A percentile compares a stretch with the other conserved stretches of the same genome.
These are phyloP conservation scores for Eucalyptus sideroxylon DNA, from an alignment of 345 rosid genomes.

Conservation along the genomic window DNA sequence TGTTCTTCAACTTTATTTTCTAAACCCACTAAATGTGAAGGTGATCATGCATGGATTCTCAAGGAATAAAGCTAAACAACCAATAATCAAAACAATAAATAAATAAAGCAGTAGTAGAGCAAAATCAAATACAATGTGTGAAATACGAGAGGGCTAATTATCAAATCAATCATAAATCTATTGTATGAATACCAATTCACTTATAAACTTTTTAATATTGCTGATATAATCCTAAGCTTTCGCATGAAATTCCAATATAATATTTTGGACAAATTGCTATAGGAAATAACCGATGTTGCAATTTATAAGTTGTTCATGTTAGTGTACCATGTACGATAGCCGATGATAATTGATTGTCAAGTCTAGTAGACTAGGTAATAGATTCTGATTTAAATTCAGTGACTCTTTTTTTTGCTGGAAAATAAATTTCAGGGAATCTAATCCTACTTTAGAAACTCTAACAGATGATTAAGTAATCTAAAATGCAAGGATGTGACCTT, in stretches of 20 bases:
- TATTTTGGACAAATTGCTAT: fast-evolving
- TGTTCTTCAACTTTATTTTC: neutral
- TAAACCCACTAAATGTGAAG: neutral
- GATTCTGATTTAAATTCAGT: neutral
- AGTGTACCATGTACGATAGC: fast-evolving
- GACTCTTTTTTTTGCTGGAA: neutral
- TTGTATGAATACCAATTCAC: neutral
- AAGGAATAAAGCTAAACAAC: neutral
- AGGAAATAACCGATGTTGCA: fast-evolving
- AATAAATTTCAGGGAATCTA: neutral
- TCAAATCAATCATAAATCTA: neutral
- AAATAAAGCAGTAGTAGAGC: neutral
- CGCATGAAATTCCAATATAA: fast-evolving
- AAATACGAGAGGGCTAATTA: neutral
- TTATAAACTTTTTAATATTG: neutral
- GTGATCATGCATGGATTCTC: neutral
- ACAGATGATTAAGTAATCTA: neutral
- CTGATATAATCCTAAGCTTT: neutral
- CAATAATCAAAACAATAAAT: neutral
- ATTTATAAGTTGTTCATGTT: fast-evolving
- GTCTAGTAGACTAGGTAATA: neutral
- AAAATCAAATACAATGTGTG: neutral
- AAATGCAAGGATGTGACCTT: neutral
- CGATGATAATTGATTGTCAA: neutral
- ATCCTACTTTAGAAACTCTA: neutral